phyloP scores from a whole-genome alignment of 176 grass and related monocot species.

The Canna indica region DNA sequence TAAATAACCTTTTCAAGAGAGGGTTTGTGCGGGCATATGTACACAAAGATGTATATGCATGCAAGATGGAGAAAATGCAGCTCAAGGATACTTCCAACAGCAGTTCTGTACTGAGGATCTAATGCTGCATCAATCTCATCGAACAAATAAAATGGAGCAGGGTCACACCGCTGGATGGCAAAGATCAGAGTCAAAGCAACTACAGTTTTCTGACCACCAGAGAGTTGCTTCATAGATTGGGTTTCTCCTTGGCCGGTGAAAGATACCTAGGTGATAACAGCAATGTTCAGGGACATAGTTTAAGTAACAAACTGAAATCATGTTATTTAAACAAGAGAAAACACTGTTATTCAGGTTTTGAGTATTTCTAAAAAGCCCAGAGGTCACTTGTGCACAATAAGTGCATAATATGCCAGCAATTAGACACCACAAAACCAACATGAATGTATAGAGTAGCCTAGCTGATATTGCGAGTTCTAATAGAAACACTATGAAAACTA shows the following conservation, averaged over 20 bases:
- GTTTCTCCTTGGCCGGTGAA: constrained; percentile 97
- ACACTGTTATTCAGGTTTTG: no score
- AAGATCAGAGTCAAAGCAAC: constrained; percentile 93
- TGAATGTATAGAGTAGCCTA: neutral
- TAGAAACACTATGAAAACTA: neutral
- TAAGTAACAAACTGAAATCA: neutral
- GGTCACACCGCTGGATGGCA: constrained; percentile 92
- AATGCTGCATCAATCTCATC: constrained; percentile 98
- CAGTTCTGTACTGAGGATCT: constrained; percentile 90
- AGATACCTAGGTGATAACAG: constrained; percentile 47
- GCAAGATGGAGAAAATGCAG: neutral
- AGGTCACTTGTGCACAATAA: neutral
- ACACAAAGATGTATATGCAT: neutral
- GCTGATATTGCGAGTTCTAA: neutral
- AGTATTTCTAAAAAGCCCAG: no score
- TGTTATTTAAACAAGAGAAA: no score
- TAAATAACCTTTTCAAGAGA: neutral
- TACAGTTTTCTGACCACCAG: constrained; percentile 94
- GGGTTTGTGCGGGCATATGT: neutral
- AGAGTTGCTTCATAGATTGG: constrained; percentile 97
- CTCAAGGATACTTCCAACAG: constrained; percentile 85
- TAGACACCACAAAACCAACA: neutral
- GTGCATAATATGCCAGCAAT: neutral
- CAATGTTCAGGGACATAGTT: neutral
- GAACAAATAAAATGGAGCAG: constrained; percentile 94